These are phyloP conservation scores for Cicer yamashitae DNA, from an alignment of 306 rosid species.

Conservation along the genomic window DNA sequence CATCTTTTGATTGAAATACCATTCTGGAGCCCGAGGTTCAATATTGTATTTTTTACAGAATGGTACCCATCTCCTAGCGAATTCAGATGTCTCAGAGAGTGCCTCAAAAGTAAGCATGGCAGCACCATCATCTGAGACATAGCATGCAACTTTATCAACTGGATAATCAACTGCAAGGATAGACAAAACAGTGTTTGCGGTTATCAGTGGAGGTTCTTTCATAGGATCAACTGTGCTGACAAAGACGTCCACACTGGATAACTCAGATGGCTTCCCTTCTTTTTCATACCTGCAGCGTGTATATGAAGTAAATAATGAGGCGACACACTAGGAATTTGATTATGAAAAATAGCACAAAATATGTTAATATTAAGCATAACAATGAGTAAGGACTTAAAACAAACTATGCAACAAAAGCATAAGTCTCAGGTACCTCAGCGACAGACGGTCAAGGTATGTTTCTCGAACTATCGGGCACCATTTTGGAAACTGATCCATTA, in stretches of 20 bases:
- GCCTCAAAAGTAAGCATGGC: slow-evolving; percentile 92
- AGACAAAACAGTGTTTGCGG: slow-evolving; percentile 82
- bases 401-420: slow-evolving; percentile 11
- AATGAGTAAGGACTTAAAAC: not conserved
- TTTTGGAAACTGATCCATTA: slow-evolving; percentile 87
- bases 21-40: slow-evolving; percentile 85
- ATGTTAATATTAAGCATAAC: not conserved
- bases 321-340: slow-evolving; percentile 1
- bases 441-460: slow-evolving; percentile 82
- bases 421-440: slow-evolving; percentile 59
- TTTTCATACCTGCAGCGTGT: slow-evolving; percentile 68
- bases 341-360: slow-evolving; percentile 8
- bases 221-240: slow-evolving; percentile 86
- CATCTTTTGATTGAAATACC: slow-evolving; percentile 73
- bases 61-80: slow-evolving; percentile 87
- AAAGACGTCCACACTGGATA: slow-evolving; percentile 68
- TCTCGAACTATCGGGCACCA: slow-evolving; percentile 81
- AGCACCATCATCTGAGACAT: slow-evolving; percentile 93
- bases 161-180: slow-evolving; percentile 85
- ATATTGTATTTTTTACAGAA: slow-evolving; percentile 67
- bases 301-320: slow-evolving; percentile 30
- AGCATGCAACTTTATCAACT: slow-evolving; percentile 78
- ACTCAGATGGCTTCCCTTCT: slow-evolving; percentile 79
- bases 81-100: slow-evolving; percentile 80
- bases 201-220: slow-evolving; percentile 84